A percentile compares a stretch with the other conserved stretches of the same genome.
phyloP scores from a whole-genome alignment of 495 filamentous ascomycete species.

The Amorphotheca resinae region DNA sequence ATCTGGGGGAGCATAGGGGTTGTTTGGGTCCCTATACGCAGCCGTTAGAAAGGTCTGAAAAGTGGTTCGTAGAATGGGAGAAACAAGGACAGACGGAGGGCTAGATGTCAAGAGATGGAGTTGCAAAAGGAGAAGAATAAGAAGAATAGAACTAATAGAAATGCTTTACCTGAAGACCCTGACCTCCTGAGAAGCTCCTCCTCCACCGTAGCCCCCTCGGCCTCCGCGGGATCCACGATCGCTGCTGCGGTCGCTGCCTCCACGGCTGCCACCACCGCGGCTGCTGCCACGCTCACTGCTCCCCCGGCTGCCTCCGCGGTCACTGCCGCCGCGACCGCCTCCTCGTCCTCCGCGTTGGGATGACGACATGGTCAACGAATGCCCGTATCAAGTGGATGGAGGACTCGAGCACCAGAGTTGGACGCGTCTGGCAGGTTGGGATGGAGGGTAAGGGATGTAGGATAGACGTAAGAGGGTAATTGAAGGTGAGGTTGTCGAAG shows the following conservation, averaged over 20 bases:
- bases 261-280: slow-evolving; percentile 15
- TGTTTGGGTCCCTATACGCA: slow-evolving; percentile 6
- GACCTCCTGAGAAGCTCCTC: slow-evolving; percentile 2
- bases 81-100: not conserved
- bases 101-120: not conserved
- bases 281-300: too few relatives aligned
- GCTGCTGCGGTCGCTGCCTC: slow-evolving; percentile 12
- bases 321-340: too few relatives aligned
- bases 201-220: slow-evolving; percentile 19
- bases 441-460: too few relatives aligned
- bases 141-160: not conserved
- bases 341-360: too few relatives aligned
- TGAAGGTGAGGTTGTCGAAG: too few relatives aligned
- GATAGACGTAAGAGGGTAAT: too few relatives aligned
- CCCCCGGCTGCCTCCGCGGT: too few relatives aligned
- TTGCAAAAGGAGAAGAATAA: not conserved
- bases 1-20: slow-evolving; percentile 3
- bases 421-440: too few relatives aligned
- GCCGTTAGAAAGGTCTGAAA: not conserved
- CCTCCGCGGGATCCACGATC: slow-evolving; percentile 19
- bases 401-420: too few relatives aligned
- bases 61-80: not conserved
- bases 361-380: too few relatives aligned
- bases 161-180: slow-evolving; percentile 13
- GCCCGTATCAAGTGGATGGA: too few relatives aligned